A percentile compares a stretch with the other conserved stretches of the same genome.
Conservation (phyloP, 1,284 basidiomycete genomes). For the Pyrrhoderma lamaoense region DNA sequence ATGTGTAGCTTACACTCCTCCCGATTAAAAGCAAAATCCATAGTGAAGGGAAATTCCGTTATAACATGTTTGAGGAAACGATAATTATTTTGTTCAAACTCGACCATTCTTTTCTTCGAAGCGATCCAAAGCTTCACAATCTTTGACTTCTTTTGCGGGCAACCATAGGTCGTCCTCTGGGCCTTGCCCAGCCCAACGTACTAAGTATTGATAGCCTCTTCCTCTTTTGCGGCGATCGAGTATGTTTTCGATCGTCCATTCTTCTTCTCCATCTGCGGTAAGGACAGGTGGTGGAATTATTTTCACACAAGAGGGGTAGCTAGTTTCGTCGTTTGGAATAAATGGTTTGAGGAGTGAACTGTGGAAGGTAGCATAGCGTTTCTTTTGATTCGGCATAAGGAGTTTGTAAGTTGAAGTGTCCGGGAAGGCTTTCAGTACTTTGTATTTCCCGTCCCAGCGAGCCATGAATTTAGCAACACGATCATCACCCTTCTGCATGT, state of each 20-base stretch:
- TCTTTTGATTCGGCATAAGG: conserved; percentile 17
- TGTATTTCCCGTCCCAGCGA: conserved; percentile 22
- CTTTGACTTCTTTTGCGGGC: conserved; percentile 15
- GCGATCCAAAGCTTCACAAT: conserved; percentile 21
- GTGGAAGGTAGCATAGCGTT: conserved; percentile 24
- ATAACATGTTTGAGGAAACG: no score
- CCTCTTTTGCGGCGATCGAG: conserved; percentile 2
- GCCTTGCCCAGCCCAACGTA: conserved; percentile 16
- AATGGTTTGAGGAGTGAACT: conserved; percentile 11
- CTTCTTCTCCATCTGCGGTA: conserved; percentile 4
- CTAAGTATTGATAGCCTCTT: conserved; percentile 10
- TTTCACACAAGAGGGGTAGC: conserved; percentile 2
- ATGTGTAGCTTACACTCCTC: not conserved
- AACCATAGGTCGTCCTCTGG: conserved; percentile 22
- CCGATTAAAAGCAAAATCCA: no score
- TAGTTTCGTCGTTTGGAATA: conserved; percentile 2
- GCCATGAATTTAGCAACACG: conserved; percentile 27
- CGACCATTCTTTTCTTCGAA: conserved; percentile 18
- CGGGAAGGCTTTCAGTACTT: conserved; percentile 15
- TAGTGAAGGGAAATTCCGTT: no score
- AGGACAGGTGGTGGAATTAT: not conserved
- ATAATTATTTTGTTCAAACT: no score
- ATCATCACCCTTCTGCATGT: conserved; percentile 16
- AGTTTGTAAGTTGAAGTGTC: conserved; percentile 24
- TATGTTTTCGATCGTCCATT: conserved; percentile 8